These are phyloP conservation scores for Neurospora sp. DNA, from an alignment of 495 filamentous ascomycete species.

Conservation along the genomic window DNA sequence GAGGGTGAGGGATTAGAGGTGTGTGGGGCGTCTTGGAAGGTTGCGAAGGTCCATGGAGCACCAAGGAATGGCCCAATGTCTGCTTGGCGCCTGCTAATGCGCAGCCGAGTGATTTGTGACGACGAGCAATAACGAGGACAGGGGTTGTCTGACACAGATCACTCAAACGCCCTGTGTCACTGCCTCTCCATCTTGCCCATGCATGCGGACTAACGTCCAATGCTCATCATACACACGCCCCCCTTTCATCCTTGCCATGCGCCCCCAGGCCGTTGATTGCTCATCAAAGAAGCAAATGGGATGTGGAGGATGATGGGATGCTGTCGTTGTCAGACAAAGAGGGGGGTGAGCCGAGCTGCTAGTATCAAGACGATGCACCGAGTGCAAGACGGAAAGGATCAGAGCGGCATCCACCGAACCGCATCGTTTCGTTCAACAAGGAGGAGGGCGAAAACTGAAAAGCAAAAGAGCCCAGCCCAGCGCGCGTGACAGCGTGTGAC, in stretches of 20 bases:
- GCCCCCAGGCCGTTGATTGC: not conserved
- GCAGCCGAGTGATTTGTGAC: constrained; percentile 23
- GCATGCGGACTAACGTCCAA: constrained; percentile 4
- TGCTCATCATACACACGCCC: constrained; percentile 9
- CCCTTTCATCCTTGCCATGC: constrained; percentile 3
- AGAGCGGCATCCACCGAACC: not conserved
- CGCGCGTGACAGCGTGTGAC: not conserved
- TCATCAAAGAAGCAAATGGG: not conserved
- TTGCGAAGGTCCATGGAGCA: not conserved
- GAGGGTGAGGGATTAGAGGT: constrained; percentile 7
- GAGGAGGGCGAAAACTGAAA: not conserved
- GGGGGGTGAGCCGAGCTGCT: constrained; percentile 6
- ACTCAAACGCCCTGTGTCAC: constrained; percentile 26
- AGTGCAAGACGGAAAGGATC: not conserved
- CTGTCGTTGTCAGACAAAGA: constrained; percentile 1
- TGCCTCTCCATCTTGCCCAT: constrained; percentile 7
- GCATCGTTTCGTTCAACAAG: constrained; percentile 1
- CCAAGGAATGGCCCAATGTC: constrained; percentile 14
- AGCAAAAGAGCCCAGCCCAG: not conserved
- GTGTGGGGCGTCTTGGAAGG: constrained; percentile 6
- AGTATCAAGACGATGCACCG: not conserved
- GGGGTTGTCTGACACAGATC: constrained; percentile 27
- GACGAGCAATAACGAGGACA: constrained; percentile 21
- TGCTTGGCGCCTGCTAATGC: constrained; percentile 20
- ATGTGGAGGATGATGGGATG: not conserved